A percentile compares a stretch with the other conserved stretches of the same genome.
Evolutionary conservation across 768 basidiomycete genomes (phyloP).

Genomic region (Rhodotorula diobovata): DNA sequence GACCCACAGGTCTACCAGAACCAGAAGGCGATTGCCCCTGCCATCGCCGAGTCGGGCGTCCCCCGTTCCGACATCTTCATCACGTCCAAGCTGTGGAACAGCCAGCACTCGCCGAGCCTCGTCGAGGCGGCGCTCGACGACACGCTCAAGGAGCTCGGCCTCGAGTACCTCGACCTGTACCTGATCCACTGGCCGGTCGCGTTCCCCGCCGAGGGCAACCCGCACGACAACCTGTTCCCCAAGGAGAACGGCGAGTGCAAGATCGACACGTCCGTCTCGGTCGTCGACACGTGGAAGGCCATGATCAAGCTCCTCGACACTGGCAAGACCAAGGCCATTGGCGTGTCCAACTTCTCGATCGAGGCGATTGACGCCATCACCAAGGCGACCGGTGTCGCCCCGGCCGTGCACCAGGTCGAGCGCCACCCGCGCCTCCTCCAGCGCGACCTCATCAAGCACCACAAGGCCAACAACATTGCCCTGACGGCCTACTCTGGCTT

Average conservation of each 20-base stretch:
- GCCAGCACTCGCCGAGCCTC: slow-evolving; percentile 60
- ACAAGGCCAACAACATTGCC: slow-evolving; percentile 51
- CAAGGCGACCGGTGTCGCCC: slow-evolving; percentile 65
- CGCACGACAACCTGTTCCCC: slow-evolving; percentile 59
- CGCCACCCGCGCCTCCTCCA: slow-evolving; percentile 75
- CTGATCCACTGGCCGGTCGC: slow-evolving; percentile 61
- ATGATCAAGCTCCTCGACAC: slow-evolving; percentile 66
- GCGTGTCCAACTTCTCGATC: slow-evolving; percentile 77
- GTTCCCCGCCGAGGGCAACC: slow-evolving; percentile 51
- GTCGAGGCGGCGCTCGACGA: slow-evolving; percentile 72
- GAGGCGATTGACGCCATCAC: slow-evolving; percentile 64
- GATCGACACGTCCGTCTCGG: slow-evolving; percentile 58
- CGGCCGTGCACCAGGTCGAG: slow-evolving; percentile 63
- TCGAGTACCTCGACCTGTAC: slow-evolving; percentile 65
- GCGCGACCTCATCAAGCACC: slow-evolving; percentile 61
- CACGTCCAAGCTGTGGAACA: slow-evolving; percentile 77
- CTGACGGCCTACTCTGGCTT: slow-evolving; percentile 68
- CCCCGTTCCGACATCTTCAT: slow-evolving; percentile 68
- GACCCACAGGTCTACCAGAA: slow-evolving; percentile 58
- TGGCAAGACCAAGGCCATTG: slow-evolving; percentile 63
- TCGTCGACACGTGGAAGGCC: slow-evolving; percentile 80
- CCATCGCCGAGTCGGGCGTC: slow-evolving; percentile 65
- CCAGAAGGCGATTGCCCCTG: slow-evolving; percentile 58
- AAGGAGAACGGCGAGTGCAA: slow-evolving; percentile 53
- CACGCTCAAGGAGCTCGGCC: slow-evolving; percentile 66